Evolutionary conservation across 129 eudicot species (phyloP).

Genomic region (Flaveria robusta): DNA sequence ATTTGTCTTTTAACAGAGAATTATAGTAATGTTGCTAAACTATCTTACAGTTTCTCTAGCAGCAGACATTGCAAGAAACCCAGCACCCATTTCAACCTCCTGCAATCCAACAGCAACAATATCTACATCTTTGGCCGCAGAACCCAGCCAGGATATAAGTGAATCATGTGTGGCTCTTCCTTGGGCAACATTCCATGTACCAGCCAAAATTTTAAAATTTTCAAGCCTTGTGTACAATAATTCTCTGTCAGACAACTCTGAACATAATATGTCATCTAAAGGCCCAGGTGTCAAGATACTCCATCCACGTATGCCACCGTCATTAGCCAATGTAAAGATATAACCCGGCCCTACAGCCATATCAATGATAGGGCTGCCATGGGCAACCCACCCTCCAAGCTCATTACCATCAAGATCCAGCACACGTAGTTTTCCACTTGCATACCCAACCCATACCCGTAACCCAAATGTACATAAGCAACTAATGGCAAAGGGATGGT

Average conservation of each 20-base stretch:
- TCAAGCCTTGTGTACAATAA: slow-evolving; percentile 74
- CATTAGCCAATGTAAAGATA: slow-evolving; percentile 77
- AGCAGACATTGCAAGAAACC: slow-evolving; percentile 97
- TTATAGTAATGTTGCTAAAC: background rate
- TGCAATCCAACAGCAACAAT: slow-evolving; percentile 90
- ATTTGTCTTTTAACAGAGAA: background rate
- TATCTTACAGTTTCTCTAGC: slow-evolving; percentile 86
- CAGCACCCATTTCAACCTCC: slow-evolving; percentile 99
- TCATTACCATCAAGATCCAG: slow-evolving; percentile 75
- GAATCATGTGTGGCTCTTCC: slow-evolving; percentile 87
- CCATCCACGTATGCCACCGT: slow-evolving; percentile 98
- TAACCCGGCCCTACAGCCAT: slow-evolving; percentile 76
- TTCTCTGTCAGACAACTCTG: slow-evolving; percentile 70
- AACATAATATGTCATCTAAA: slow-evolving; percentile 55
- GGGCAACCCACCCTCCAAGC: slow-evolving; percentile 93
- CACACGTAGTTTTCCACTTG: slow-evolving; percentile 71
- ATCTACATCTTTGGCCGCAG: slow-evolving; percentile 75
- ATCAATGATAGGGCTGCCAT: slow-evolving; percentile 67
- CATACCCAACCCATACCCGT: slow-evolving; percentile 87
- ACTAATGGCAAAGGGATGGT: slow-evolving; percentile 52
- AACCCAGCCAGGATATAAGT: slow-evolving; percentile 88
- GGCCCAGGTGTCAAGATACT: slow-evolving; percentile 78
- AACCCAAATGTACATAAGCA: slow-evolving; percentile 74
- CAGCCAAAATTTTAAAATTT: slow-evolving; percentile 70
- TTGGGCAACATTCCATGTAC: slow-evolving; percentile 97